Conservation (phyloP, 169 alveolate genomes). For the Eimeria praecox region DNA sequence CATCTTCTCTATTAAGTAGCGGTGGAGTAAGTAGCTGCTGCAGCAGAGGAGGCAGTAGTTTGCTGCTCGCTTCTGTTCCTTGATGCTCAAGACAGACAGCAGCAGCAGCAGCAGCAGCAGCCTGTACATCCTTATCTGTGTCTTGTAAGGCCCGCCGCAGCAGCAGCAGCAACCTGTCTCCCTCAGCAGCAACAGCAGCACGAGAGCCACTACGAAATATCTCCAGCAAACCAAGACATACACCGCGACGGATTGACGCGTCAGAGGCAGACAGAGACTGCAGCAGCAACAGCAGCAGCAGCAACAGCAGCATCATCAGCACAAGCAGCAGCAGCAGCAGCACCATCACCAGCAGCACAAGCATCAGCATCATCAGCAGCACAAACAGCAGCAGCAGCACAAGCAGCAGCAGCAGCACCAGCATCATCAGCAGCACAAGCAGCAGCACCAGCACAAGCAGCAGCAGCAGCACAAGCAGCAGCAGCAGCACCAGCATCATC, state of each 20-base stretch:
- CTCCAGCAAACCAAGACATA: slow-evolving; percentile 84
- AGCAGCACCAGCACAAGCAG: no score
- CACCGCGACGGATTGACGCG: slow-evolving; percentile 79
- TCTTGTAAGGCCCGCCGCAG: not conserved
- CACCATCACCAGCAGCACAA: not conserved
- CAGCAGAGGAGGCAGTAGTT: slow-evolving; percentile 75
- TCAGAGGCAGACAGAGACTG: slow-evolving; percentile 28
- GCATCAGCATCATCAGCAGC: not conserved
- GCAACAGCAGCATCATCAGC: slow-evolving; percentile 45
- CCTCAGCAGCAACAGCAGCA: slow-evolving; percentile 73
- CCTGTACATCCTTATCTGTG: not conserved
- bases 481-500: slow-evolving; percentile 66
- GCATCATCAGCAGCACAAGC: slow-evolving; percentile 19
- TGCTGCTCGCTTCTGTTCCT: slow-evolving; percentile 22
- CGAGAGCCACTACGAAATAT: slow-evolving; percentile 79
- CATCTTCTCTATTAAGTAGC: not conserved
- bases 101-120: slow-evolving; percentile 44
- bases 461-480: slow-evolving; percentile 83
- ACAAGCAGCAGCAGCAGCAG: slow-evolving; percentile 1
- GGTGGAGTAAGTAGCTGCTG: slow-evolving; percentile 67
- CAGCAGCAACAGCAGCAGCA: slow-evolving; percentile 37
- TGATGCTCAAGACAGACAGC: not conserved
- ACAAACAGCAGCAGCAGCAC: not conserved
- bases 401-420: slow-evolving; percentile 17
- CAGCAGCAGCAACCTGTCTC: not conserved